Evolutionary conservation across 768 basidiomycete species (phyloP).

Genomic region (Rubroboletus satanas): DNA sequence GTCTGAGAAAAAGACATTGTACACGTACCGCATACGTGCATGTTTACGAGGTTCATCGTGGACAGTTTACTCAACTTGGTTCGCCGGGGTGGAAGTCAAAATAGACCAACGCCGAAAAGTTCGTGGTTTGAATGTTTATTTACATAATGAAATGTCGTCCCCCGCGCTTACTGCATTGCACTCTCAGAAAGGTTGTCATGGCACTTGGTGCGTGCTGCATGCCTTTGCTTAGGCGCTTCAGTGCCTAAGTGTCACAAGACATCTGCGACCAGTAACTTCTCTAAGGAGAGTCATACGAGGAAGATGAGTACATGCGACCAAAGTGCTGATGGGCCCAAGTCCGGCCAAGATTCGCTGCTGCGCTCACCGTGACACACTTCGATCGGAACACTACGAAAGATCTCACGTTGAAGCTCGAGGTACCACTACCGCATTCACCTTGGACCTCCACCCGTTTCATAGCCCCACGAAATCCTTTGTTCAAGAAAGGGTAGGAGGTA

Average conservation of each 20-base stretch:
- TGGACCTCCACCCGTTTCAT: not conserved
- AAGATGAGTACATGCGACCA: not conserved
- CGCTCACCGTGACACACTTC: not conserved
- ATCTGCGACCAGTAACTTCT: too few species aligned
- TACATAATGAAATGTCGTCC: not conserved
- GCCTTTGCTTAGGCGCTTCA: not conserved
- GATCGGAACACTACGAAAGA: not conserved
- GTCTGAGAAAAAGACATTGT: not conserved
- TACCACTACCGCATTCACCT: not conserved
- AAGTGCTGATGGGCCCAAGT: not conserved
- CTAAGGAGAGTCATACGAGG: not conserved
- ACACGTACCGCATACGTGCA: not conserved
- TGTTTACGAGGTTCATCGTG: not conserved
- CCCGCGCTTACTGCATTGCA: not conserved
- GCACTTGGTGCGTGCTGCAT: not conserved
- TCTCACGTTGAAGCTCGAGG: not conserved
- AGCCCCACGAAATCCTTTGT: not conserved
- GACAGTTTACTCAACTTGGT: not conserved
- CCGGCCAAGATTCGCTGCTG: not conserved
- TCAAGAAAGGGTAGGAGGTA: not conserved
- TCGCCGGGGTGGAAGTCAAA: not conserved
- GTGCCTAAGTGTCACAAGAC: not conserved
- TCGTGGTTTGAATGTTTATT: not conserved
- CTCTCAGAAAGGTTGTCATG: not conserved
- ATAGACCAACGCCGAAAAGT: not conserved